Conservation (phyloP, 2,329 filamentous ascomycete species). For the Aspergillus neotritici region DNA sequence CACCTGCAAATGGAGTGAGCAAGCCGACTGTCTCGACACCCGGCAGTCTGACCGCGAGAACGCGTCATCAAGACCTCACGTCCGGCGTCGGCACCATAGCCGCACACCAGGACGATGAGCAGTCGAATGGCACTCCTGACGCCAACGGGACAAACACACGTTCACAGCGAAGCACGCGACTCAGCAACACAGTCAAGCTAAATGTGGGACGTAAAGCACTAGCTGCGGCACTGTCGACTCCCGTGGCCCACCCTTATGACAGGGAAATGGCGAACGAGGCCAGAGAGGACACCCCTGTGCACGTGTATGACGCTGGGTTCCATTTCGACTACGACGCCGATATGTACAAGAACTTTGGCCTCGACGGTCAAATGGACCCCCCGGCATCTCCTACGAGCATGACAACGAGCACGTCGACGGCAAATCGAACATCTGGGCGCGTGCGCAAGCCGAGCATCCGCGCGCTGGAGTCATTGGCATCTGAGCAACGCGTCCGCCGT, state of each 20-base stretch:
- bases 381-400: conserved; percentile 17
- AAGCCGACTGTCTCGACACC: conserved; percentile 4
- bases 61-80: conserved; percentile 12
- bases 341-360: conserved; percentile 18
- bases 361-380: conserved; percentile 16
- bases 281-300: conserved; percentile 6
- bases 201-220: conserved; percentile 13
- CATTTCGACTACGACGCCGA: conserved; percentile 19
- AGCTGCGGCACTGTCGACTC: conserved; percentile 3
- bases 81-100: neutral
- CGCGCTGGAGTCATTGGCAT: conserved; percentile 17
- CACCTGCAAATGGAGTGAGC: conserved; percentile 6
- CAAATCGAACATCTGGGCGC: conserved; percentile 13
- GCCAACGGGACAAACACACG: conserved; percentile 1
- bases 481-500: conserved; percentile 15
- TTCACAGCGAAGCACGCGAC: conserved; percentile 2
- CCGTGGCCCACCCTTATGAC: conserved; percentile 2
- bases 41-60: conserved; percentile 2
- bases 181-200: conserved; percentile 13
- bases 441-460: conserved; percentile 19
- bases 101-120: neutral
- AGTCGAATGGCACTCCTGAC: neutral
- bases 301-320: conserved; percentile 12
- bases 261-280: conserved; percentile 7
- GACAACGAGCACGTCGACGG: conserved; percentile 13